These are phyloP conservation scores for Talaromyces atroroseus DNA, from an alignment of 2,329 filamentous ascomycete species.

Conservation along the genomic window DNA sequence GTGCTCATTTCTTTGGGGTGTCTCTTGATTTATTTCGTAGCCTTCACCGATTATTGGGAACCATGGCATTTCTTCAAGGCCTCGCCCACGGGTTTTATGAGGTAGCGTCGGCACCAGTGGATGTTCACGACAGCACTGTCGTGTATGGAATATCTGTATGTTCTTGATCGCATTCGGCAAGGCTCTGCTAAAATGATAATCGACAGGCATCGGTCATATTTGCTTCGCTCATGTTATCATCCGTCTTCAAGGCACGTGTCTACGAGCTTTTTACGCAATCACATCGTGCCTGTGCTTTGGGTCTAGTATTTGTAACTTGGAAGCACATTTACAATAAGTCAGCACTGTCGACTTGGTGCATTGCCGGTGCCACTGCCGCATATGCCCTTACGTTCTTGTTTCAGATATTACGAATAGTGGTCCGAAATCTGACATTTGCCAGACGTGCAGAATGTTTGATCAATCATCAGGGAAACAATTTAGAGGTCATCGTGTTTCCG, in stretches of 20 bases:
- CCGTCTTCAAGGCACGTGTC: constrained; percentile 4
- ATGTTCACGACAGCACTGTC: neutral
- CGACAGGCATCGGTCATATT: constrained; percentile 3
- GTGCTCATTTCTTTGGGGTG: neutral
- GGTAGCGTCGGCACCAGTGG: constrained; percentile 3
- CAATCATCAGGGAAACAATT: constrained; percentile 6
- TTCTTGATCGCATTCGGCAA: neutral
- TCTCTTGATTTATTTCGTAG: neutral
- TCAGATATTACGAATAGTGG: constrained; percentile 9
- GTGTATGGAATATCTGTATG: constrained; percentile 15
- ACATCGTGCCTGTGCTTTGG: constrained; percentile 6
- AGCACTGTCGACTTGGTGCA: constrained; percentile 14
- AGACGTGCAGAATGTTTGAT: constrained; percentile 5
- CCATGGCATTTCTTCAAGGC: constrained; percentile 15
- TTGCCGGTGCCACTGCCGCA: constrained; percentile 15
- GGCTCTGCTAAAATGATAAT: constrained; percentile 1
- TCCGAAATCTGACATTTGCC: constrained; percentile 14
- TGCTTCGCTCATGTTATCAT: neutral
- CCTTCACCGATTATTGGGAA: neutral
- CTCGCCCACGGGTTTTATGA: constrained; percentile 14
- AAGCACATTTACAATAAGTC: constrained; percentile 7
- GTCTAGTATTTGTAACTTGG: constrained; percentile 3
- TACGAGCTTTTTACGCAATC: constrained; percentile 11
- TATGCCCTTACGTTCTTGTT: constrained; percentile 12
- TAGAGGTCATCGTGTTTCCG: constrained; percentile 12